A percentile compares a stretch with the other conserved stretches of the same genome.
Conservation (phyloP, 768 basidiomycete genomes). For the Termitomyces sp. region DNA sequence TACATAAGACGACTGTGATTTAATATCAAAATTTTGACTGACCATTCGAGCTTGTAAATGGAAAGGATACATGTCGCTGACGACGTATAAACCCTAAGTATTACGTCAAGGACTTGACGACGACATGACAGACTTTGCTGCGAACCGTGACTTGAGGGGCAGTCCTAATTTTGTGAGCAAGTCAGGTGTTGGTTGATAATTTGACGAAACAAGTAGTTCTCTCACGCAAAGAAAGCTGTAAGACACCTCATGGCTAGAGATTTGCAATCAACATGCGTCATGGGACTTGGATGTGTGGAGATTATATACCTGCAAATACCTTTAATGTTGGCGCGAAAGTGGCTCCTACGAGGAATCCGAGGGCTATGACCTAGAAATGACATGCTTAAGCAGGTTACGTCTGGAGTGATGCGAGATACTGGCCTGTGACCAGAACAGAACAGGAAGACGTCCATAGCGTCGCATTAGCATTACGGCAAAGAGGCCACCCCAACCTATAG, state of each 20-base stretch:
- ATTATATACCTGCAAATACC: constrained; percentile 41
- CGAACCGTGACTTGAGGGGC: constrained; percentile 53
- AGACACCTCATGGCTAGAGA: constrained; percentile 51
- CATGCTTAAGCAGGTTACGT: background rate
- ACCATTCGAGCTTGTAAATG: constrained; percentile 65
- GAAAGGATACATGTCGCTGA: constrained; percentile 64
- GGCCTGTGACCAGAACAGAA: constrained; percentile 71
- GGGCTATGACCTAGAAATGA: constrained; percentile 37
- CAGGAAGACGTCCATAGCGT: constrained; percentile 56
- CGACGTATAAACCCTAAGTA: constrained; percentile 48
- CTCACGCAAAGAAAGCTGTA: constrained; percentile 50
- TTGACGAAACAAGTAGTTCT: background rate
- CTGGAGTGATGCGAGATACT: constrained; percentile 1
- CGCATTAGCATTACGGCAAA: constrained; percentile 61
- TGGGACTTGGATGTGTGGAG: background rate
- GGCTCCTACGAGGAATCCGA: constrained; percentile 54
- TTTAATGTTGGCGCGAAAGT: constrained; percentile 49
- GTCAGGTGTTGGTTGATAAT: background rate
- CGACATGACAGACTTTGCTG: constrained; percentile 8
- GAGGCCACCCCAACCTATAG: constrained; percentile 52
- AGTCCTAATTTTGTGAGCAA: background rate
- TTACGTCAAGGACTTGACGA: background rate
- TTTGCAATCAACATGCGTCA: background rate
- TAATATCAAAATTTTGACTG: background rate
- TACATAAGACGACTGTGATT: background rate